A percentile compares a stretch with the other conserved stretches of the same genome.
Conservation (phyloP, 768 basidiomycete genomes). For the Psilocybe subaeruginosa region DNA sequence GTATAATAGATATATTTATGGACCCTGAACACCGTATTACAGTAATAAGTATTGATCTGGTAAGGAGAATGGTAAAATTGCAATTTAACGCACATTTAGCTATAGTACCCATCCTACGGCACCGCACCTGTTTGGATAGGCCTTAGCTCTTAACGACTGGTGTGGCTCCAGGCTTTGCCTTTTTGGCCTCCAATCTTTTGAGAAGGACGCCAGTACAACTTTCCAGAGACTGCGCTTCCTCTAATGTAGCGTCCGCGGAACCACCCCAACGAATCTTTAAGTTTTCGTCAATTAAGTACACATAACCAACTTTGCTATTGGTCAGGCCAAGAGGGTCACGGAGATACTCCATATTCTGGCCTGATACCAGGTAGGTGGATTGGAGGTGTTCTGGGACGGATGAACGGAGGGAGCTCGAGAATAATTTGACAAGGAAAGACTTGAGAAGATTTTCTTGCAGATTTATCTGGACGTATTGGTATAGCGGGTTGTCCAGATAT, state of each 20-base stretch:
- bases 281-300: conserved; percentile 87
- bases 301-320: conserved; percentile 90
- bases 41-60: no score
- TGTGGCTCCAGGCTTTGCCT: not conserved
- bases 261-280: conserved; percentile 91
- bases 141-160: not conserved
- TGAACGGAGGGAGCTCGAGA: conserved; percentile 72
- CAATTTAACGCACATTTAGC: no score
- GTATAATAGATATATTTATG: no score
- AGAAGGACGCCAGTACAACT: conserved; percentile 72
- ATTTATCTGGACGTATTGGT: conserved; percentile 85
- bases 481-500: conserved; percentile 58
- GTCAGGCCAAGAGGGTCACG: conserved; percentile 86
- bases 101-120: no score
- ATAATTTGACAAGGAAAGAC: conserved; percentile 85
- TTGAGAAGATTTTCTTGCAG: conserved; percentile 94
- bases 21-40: no score
- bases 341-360: conserved; percentile 84
- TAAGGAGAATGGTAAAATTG: no score
- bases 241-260: conserved; percentile 78
- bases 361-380: conserved; percentile 75
- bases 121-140: no score
- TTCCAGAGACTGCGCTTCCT: conserved; percentile 72
- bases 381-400: conserved; percentile 67
- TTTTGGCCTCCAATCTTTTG: conserved; percentile 50